Evolutionary conservation across 2,329 filamentous ascomycete genomes (phyloP), one percentile per base, ranked within the genome.

Genomic region (Akanthomyces uredinophilus): DNA sequence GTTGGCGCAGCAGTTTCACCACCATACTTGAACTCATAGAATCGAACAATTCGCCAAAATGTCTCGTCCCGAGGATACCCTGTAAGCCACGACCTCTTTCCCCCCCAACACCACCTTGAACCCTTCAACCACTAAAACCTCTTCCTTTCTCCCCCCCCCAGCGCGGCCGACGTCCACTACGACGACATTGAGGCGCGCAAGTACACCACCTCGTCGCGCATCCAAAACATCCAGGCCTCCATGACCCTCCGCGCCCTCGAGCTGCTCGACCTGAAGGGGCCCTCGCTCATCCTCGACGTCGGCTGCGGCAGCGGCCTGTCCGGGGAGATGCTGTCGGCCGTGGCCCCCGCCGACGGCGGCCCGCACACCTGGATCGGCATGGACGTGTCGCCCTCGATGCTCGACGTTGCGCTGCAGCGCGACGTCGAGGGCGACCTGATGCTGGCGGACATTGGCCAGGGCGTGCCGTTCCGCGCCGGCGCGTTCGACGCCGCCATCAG

Each of bases 331-430:
- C 85, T 99, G 51, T 92, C 91, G 14, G 81, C 86, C n/a, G 78
- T 89, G 1, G 75, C 82, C 0, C 81, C 84, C 2, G 83, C 87
- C 13, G 87, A 92, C 63, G 90, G 90, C 60, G 92, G 92, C 0
- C 92, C 92, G 4, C 95, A 99, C 78, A 87, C 88, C 1, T 99
- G 95, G 95, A 81, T 98, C n/a, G 95, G 95, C 64, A 94, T 98
- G 89, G 95, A 99, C 73, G 88, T 99, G 27, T 92, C 90, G 5
- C 88, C 91, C 0, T 92, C 89, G n/a, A 99, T 99, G 95, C 82
- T 99, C n/a, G 92, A 95, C 67, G 85, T 97, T 50, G 95, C 95
- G 1, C 81, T 99, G 0, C 92, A 97, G 74, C 81, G 94, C 51
- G 94, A 96, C 64, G 91, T 95, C 0, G 92, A 96, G 64, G 95